These are phyloP conservation scores for Blastobotrys arbuscula DNA, from an alignment of 1,139 yeast species.

Conservation along the genomic window DNA sequence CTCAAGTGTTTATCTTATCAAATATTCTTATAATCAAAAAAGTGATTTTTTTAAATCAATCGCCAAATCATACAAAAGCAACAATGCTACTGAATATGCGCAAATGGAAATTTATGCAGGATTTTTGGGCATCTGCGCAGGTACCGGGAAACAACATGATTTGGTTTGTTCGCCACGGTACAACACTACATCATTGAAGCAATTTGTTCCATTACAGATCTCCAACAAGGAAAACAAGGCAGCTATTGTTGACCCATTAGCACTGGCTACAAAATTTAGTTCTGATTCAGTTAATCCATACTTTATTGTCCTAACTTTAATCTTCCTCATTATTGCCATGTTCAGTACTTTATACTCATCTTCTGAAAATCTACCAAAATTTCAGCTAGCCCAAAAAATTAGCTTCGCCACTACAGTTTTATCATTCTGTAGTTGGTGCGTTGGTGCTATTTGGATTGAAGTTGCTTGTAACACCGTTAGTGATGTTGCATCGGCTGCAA, in stretches of 20 bases:
- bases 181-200: slow-evolving; percentile 21
- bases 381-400: slow-evolving; percentile 39
- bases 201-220: slow-evolving; percentile 6
- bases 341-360: slow-evolving; percentile 25
- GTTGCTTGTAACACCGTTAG: slow-evolving; percentile 50
- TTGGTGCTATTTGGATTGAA: slow-evolving; percentile 65
- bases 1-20: slow-evolving; percentile 43
- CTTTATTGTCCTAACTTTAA: slow-evolving; percentile 45
- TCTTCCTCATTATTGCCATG: slow-evolving; percentile 42
- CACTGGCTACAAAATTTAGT: slow-evolving; percentile 41
- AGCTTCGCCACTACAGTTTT: slow-evolving; percentile 38
- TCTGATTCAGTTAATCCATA: slow-evolving; percentile 49
- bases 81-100: slow-evolving; percentile 27
- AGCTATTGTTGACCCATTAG: slow-evolving; percentile 37
- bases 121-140: slow-evolving; percentile 45
- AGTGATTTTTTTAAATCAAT: slow-evolving; percentile 39
- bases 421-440: slow-evolving; percentile 53
- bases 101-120: slow-evolving; percentile 43
- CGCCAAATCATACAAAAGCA: slow-evolving; percentile 27
- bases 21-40: slow-evolving; percentile 42
- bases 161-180: slow-evolving; percentile 36
- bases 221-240: not conserved
- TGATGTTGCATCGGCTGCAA: slow-evolving; percentile 44
- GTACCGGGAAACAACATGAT: slow-evolving; percentile 28
- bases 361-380: slow-evolving; percentile 43